Evolutionary conservation across 1,139 yeast species (phyloP), one percentile per base, ranked within the genome.

Genomic region (Zhuliangozyma blackwelliae): DNA sequence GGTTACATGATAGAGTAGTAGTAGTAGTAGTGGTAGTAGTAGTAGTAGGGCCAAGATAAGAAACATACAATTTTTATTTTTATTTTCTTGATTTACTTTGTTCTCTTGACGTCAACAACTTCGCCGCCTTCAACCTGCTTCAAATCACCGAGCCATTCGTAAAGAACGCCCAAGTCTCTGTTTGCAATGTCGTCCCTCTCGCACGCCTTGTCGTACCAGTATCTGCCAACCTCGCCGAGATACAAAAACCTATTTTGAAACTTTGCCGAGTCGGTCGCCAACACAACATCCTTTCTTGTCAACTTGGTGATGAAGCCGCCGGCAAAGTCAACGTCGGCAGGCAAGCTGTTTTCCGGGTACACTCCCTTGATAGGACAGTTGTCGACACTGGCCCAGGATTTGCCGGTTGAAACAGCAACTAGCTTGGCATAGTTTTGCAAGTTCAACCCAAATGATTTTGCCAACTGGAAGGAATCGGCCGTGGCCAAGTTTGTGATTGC

Each of bases 401-500:
- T 71, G 28, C 82, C 83, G 6, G 82, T 73, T n/a, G 79, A 72
- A 2, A 74, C 75, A 27, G 79, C 60, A 21, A 77, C 78, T 42
- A 77, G 63, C 38, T 72, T 67, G 20, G 80, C 75, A 49, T 75
- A 75, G 39, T 65, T 60, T 32, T 65, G 54, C 49, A 75, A 58
- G 51, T 77, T 68, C 41, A 77, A 64, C 5, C 79, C 79, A 42
- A 75, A 67, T 4, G 75, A 61, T 43, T 63, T 63, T n/a, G 82
- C 83, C 46, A 77, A 59, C 44, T 73, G 78, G 62, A 77, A 76
- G 7, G 80, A 75, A 49, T 77, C 83, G 6, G 79, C 75, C 10
- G 77, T 77, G 1, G 82, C 82, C 49, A 77, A 63, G 55, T 77
- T 77, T 31, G 77, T 74, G 26, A 77, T 62, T 0, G 82, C 83